Evolutionary conservation across 129 eudicot species (phyloP).

Genomic region (Flaveria linearis): DNA sequence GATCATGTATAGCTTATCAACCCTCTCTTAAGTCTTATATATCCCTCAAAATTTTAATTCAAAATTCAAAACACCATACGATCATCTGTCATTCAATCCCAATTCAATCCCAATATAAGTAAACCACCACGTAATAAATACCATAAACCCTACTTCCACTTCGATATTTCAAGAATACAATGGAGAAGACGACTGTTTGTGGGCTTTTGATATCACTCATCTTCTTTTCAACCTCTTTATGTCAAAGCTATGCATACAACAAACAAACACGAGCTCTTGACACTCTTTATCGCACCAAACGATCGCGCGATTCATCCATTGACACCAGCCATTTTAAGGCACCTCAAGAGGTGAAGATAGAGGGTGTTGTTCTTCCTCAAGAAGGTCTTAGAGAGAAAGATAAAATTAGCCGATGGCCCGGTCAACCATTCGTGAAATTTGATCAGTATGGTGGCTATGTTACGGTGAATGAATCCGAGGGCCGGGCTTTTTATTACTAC

Average conservation of each 20-base stretch:
- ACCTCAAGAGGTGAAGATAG: constrained; percentile 3
- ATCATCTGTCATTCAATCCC: neutral
- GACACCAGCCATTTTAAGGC: constrained; percentile 45
- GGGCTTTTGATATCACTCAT: constrained; percentile 30
- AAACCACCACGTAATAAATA: neutral
- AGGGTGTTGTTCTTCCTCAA: constrained; percentile 33
- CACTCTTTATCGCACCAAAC: constrained; percentile 43
- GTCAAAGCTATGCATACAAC: constrained; percentile 28
- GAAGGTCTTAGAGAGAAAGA: constrained; percentile 53
- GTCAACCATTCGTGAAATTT: constrained; percentile 64
- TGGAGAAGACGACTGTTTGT: constrained; percentile 13
- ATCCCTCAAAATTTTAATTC: neutral
- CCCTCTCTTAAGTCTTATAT: too few species aligned
- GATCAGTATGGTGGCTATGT: constrained; percentile 83
- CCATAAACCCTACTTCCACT: constrained; percentile 1
- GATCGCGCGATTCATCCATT: constrained; percentile 23
- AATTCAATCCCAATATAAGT: neutral
- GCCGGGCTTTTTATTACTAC: constrained; percentile 81
- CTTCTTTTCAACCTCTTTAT: constrained; percentile 23
- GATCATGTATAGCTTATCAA: neutral
- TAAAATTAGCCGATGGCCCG: constrained; percentile 58
- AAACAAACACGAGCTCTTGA: constrained; percentile 47
- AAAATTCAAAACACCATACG: neutral
- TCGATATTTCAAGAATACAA: neutral
- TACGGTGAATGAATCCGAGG: constrained; percentile 53